Evolutionary conservation across 345 rosid genomes (phyloP), one percentile per base, ranked within the genome.

Genomic region (Erysimum cheiranthoides): DNA sequence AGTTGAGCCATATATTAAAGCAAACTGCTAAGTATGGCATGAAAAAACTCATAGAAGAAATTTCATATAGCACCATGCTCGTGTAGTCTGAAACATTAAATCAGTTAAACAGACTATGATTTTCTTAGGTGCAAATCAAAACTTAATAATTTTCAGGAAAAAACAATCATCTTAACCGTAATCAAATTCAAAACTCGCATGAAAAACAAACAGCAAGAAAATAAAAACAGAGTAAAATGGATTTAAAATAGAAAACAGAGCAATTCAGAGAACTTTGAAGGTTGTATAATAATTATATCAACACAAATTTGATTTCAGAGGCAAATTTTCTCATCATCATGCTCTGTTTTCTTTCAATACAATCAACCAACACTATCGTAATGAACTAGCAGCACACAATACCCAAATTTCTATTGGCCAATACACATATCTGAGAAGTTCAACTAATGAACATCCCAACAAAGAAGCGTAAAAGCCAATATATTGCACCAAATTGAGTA

Each of bases 251-350:
- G 63, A 59, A 60, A 67, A 25, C 66, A 78, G 77, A 78, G 81
- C 74, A 67, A 73, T 28, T 78, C 81, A 78, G 81, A 73, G 81
- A 78, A 78, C 81, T 78, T 78, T 78, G 81, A 78, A 78, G 81
- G 77, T 67, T 61, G 65, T 73, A 10, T 64, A 57, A 61, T 61
- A 70, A 59, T 14, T 70, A 78, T 59, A 32, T 78, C 81, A 16
- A 72, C 81, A 78, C 50, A 40, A 11, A 63, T 78, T 58, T 72
- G 70, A 73, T 4, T 78, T 78, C 81, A 73, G 81, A 2, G 73
- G 70, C 78, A 57, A 6, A 58, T 16, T 47, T 51, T 60, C 66
- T 78, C 78, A 73, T 78, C 81, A 78, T 51, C 34, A 78, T 73
- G 45, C 51, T 78, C 74, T 71, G 58, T 46, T 73, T 42, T 49